These are phyloP conservation scores for Phragmites australis DNA, from an alignment of 176 grass and related monocot species.

Conservation along the genomic window DNA sequence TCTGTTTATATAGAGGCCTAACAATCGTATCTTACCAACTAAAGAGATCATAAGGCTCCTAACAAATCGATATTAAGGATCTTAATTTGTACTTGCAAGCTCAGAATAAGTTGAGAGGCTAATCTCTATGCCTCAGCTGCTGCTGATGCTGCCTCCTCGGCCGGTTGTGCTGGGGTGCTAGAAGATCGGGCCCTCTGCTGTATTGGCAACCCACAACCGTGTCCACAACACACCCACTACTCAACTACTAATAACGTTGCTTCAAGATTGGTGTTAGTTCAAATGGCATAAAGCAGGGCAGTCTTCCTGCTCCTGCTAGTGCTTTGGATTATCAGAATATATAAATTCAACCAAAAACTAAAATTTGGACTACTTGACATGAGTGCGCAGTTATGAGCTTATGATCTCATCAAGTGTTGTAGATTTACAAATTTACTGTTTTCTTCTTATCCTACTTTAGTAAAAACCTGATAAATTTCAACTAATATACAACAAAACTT, in stretches of 20 bases:
- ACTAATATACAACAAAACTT: background rate
- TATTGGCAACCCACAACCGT: too few species aligned
- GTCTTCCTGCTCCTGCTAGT: background rate
- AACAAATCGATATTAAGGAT: background rate
- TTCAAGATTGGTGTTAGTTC: background rate
- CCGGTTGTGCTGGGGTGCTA: too few species aligned
- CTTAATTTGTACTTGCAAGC: background rate
- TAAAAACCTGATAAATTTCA: background rate
- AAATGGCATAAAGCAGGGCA: background rate
- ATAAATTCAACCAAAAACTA: background rate
- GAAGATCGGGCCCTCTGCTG: too few species aligned
- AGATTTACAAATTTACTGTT: background rate
- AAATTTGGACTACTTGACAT: background rate
- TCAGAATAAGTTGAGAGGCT: background rate
- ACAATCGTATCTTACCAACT: background rate
- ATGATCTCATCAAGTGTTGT: background rate
- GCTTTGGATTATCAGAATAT: background rate
- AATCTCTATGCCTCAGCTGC: background rate
- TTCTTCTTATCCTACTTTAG: constrained; percentile 11
- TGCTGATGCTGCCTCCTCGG: too few species aligned
- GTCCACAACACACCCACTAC: background rate
- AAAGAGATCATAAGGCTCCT: background rate
- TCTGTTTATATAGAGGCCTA: background rate
- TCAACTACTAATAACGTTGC: background rate
- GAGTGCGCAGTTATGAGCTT: background rate